These are phyloP conservation scores for Carex cristatella DNA, from an alignment of 176 grass and related monocot genomes.

Conservation along the genomic window DNA sequence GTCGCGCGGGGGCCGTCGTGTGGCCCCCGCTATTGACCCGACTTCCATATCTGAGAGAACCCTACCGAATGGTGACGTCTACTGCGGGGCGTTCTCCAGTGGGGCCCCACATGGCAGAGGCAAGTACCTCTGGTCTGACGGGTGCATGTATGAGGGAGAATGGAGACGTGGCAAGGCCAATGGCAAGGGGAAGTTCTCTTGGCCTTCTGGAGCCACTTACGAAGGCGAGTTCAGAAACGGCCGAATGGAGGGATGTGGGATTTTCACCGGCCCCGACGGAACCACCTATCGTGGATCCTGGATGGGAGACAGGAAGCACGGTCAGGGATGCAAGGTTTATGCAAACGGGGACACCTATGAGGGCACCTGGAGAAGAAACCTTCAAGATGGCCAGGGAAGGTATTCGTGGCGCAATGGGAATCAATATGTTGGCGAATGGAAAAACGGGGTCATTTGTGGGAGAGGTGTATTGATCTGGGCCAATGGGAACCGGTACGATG, in stretches of 20 bases:
- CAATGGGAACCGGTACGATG: constrained; percentile 92
- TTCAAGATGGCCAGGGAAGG: constrained; percentile 84
- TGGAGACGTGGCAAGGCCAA: constrained; percentile 71
- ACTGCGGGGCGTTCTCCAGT: constrained; percentile 46
- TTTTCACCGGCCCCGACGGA: constrained; percentile 61
- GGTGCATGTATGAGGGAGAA: constrained; percentile 93
- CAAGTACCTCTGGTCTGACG: constrained; percentile 84
- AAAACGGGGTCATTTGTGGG: constrained; percentile 75
- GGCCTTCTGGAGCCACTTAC: constrained; percentile 87
- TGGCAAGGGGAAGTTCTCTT: constrained; percentile 83
- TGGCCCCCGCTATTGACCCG: not conserved
- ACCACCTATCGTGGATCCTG: constrained; percentile 74
- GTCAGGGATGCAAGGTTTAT: constrained; percentile 67
- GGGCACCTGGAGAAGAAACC: constrained; percentile 78
- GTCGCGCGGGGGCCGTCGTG: constrained; percentile 12
- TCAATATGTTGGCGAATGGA: constrained; percentile 96
- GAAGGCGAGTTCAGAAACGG: constrained; percentile 80
- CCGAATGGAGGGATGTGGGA: constrained; percentile 78
- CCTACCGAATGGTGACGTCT: constrained; percentile 72
- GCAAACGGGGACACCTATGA: constrained; percentile 94
- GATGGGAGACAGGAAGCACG: constrained; percentile 68
- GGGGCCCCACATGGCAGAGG: constrained; percentile 67
- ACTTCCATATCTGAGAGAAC: constrained; percentile 58
- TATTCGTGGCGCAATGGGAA: constrained; percentile 91
- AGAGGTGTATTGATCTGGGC: constrained; percentile 85